Base-by-base conservation (phyloP, 2,329 filamentous ascomycete species). In the Talaromyces sp. region DNA sequence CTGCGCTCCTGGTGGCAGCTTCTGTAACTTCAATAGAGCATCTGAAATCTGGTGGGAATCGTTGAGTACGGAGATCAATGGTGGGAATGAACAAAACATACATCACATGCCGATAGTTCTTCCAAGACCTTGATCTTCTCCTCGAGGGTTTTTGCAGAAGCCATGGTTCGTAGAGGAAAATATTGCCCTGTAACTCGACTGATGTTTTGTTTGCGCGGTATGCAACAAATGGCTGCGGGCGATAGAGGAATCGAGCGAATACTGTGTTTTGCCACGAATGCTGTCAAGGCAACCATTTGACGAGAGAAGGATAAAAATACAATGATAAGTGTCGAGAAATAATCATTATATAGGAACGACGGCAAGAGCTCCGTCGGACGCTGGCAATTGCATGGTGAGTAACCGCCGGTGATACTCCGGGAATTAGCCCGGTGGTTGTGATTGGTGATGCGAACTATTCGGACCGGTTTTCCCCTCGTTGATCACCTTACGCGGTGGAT, bases 11-110 rank as follows among this genome's bases (percentile, higher is more conserved):
- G 86, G 81, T 8, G 88, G 82, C 15, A 67, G 63, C 53, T 75
- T 75, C 62, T 88, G 83, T 55, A 92, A 80, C 69, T 88, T 90
- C 60, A 91, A 80, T 1, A 92, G 81, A 6, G 88, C 88, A 72
- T 92, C 89, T 11, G 89, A 90, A 63, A 91, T 79, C 80, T 90
- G 58, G 36, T 51, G 17, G n/a, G 7, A 39, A 47, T 47, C 22
- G n/a, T 22, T 44, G 9, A 59, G 22, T 39, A 32, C 32, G 11
- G 17, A 27, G 17, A 19, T 17, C 22, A 27, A 11, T 52, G 4
- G 19, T 4, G 39, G 32, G 57, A 27, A 49, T n/a, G 33, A n/a
- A n/a, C 15, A 30, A 30, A 25, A 55, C 60, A 44, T 62, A 64
- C 62, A 56, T 64, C 62, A 47, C 62, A 64, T 27, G 62, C 56